Percentiles rank a stretch among this genome's conserved stretches.
Evolutionary conservation across 495 filamentous ascomycete genomes (phyloP).

Genomic region (Penicillium atrosanguineum): DNA sequence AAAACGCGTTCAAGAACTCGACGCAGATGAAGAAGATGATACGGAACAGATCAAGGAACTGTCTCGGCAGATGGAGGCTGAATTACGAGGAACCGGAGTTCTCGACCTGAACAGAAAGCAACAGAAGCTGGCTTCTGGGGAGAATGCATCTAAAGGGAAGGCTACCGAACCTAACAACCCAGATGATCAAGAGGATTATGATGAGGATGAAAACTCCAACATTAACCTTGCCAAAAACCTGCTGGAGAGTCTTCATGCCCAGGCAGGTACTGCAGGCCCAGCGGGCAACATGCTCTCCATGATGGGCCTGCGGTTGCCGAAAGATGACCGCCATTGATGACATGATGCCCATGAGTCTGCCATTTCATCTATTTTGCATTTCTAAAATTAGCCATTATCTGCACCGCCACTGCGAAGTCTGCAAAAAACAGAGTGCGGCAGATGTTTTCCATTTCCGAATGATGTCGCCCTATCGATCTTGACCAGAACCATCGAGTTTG

Average conservation of each 20-base stretch:
- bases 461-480: not conserved
- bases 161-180: slow-evolving; percentile 13
- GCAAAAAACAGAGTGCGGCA: not conserved
- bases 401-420: not conserved
- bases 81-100: slow-evolving; percentile 74
- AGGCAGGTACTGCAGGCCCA: slow-evolving; percentile 80
- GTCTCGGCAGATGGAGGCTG: slow-evolving; percentile 75
- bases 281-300: slow-evolving; percentile 80
- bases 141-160: slow-evolving; percentile 23
- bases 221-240: slow-evolving; percentile 88
- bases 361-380: not conserved
- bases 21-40: slow-evolving; percentile 53
- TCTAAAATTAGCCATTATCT: not conserved
- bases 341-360: not conserved
- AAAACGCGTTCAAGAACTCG: slow-evolving; percentile 47
- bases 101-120: slow-evolving; percentile 57
- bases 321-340: slow-evolving; percentile 57
- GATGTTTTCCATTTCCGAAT: not conserved
- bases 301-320: slow-evolving; percentile 77
- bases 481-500: not conserved
- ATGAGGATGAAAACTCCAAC: slow-evolving; percentile 67
- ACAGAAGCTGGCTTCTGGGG: slow-evolving; percentile 16
- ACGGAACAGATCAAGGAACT: slow-evolving; percentile 68
- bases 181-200: slow-evolving; percentile 46
- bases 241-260: slow-evolving; percentile 86